Conservation (phyloP, 176 grass and related monocot genomes). For the Carex scoparia region DNA sequence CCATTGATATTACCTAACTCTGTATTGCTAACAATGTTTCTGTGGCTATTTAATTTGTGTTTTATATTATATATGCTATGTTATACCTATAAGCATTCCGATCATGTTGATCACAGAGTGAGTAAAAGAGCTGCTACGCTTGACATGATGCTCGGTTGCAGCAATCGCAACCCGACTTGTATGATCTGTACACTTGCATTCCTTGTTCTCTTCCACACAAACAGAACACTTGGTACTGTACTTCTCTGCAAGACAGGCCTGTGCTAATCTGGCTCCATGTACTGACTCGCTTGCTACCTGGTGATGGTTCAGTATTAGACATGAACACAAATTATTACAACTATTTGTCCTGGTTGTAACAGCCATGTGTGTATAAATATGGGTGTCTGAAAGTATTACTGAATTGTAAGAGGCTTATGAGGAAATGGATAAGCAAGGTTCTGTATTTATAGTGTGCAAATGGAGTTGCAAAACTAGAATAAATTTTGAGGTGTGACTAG, state of each 20-base stretch:
- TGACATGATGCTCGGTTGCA: slow-evolving; percentile 27
- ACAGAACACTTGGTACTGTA: slow-evolving; percentile 13
- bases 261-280: slow-evolving; percentile 45
- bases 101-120: slow-evolving; percentile 81
- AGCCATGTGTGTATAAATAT: neutral
- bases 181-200: slow-evolving; percentile 28
- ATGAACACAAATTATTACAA: slow-evolving; percentile 18
- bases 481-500: neutral
- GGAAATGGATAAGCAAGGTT: neutral
- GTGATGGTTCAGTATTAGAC: slow-evolving; percentile 9
- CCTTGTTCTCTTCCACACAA: slow-evolving; percentile 42
- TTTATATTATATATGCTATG: neutral
- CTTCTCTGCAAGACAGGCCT: neutral
- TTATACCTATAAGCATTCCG: slow-evolving; percentile 84
- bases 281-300: slow-evolving; percentile 57
- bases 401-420: neutral
- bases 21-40: neutral
- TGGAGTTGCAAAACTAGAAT: neutral
- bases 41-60: neutral
- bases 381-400: neutral
- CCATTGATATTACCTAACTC: neutral
- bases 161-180: neutral
- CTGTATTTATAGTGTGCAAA: slow-evolving; percentile 16
- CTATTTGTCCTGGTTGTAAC: neutral
- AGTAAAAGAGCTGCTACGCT: slow-evolving; percentile 52